A percentile compares a stretch with the other conserved stretches of the same genome.
These are phyloP conservation scores for Candida maltosa DNA, from an alignment of 805 yeast genomes.

Conservation along the genomic window DNA sequence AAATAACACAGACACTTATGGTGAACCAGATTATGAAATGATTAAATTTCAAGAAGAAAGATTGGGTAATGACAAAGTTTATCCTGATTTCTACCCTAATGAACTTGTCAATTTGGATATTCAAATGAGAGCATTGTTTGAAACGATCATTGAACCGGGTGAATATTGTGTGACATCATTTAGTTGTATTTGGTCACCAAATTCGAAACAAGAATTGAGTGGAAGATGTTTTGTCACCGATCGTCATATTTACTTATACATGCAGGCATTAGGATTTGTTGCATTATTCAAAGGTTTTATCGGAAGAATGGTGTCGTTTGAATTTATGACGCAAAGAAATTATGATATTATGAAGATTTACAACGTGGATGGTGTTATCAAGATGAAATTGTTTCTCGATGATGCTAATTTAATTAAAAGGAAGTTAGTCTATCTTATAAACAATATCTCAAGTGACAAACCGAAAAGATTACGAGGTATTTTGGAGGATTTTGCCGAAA, in stretches of 20 bases:
- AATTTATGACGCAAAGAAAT: constrained; percentile 44
- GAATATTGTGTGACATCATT: constrained; percentile 67
- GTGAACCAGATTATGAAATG: constrained; percentile 8
- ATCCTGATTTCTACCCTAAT: constrained; percentile 65
- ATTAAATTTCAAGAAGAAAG: constrained; percentile 8
- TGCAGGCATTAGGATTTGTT: constrained; percentile 73
- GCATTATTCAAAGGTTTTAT: constrained; percentile 52
- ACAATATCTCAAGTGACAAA: constrained; percentile 43
- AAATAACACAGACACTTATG: background rate
- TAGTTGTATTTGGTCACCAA: constrained; percentile 68
- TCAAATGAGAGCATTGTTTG: constrained; percentile 76
- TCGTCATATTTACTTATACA: constrained; percentile 58
- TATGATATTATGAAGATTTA: constrained; percentile 57
- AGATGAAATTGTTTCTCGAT: constrained; percentile 57
- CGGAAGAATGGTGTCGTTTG: constrained; percentile 52
- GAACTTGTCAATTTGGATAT: constrained; percentile 62
- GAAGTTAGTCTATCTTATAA: constrained; percentile 58
- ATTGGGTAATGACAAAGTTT: constrained; percentile 5
- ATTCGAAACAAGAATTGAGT: constrained; percentile 68
- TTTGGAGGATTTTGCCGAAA: constrained; percentile 23
- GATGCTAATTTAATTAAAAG: constrained; percentile 55
- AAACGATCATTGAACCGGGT: constrained; percentile 49
- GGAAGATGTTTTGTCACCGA: constrained; percentile 71
- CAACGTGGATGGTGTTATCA: constrained; percentile 45
- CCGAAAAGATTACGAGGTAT: constrained; percentile 38